phyloP scores from a whole-genome alignment of 176 grass and related monocot genomes.

The Calamus simplicifolius region DNA sequence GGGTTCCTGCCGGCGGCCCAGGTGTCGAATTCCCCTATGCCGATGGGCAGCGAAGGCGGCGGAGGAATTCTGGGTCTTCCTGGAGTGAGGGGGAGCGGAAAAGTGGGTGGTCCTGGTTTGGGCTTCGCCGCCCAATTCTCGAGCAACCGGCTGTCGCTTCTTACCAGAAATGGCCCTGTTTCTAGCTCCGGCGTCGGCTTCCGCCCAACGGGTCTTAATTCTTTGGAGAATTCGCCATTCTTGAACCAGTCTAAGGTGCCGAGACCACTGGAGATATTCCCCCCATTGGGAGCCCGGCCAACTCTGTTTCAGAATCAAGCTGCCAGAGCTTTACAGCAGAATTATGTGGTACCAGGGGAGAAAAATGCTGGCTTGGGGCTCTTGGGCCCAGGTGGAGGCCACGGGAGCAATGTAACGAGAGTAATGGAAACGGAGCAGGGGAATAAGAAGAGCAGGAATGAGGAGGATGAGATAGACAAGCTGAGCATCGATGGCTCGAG shows the following conservation, averaged over 20 bases:
- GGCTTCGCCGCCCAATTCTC: conserved; percentile 2
- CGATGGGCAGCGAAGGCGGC: background rate
- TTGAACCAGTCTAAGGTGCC: conserved; percentile 9
- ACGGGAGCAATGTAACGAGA: background rate
- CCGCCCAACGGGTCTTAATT: background rate
- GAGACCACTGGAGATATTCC: conserved; percentile 20
- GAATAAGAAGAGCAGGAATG: conserved; percentile 2
- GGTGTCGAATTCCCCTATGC: background rate
- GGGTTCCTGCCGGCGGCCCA: background rate
- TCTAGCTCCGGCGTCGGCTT: background rate
- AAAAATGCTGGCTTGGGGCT: background rate
- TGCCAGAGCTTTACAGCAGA: conserved; percentile 12
- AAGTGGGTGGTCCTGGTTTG: conserved; percentile 3
- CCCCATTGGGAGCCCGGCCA: background rate
- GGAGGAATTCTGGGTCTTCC: conserved; percentile 1
- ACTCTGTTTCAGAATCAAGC: conserved; percentile 24
- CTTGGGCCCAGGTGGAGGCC: background rate
- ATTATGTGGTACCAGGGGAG: background rate
- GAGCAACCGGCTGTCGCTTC: background rate
- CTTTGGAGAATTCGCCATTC: conserved; percentile 12
- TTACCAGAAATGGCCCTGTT: background rate
- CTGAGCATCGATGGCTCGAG: conserved; percentile 10
- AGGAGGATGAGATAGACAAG: conserved; percentile 10
- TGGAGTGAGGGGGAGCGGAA: background rate
- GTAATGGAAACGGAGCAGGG: conserved; percentile 3